Evolutionary conservation across 768 basidiomycete genomes (phyloP).

Genomic region (Calocera viscosa): DNA sequence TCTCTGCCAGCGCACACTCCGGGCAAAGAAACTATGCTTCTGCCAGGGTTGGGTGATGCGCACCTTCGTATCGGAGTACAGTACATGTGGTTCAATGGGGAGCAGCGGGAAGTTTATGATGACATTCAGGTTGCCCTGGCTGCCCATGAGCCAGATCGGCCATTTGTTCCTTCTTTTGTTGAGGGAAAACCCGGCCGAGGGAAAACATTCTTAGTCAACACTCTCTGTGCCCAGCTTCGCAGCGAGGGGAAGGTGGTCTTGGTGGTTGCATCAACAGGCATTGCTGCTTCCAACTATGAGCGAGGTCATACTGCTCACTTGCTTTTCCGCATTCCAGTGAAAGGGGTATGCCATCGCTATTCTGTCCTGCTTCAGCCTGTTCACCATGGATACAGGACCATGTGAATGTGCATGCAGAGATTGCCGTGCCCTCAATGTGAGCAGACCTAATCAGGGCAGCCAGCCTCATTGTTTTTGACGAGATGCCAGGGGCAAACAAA

Average conservation of each 20-base stretch:
- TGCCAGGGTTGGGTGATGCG: not conserved
- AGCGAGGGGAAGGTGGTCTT: slow-evolving; percentile 24
- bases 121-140: no score
- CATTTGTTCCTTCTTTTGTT: slow-evolving; percentile 23
- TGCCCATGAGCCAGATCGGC: no score
- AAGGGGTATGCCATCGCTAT: slow-evolving; percentile 27
- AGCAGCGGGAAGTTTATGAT: no score
- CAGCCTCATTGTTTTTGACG: slow-evolving; percentile 32
- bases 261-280: slow-evolving; percentile 31
- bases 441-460: slow-evolving; percentile 23
- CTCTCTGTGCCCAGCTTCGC: slow-evolving; percentile 27
- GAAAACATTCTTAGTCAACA: slow-evolving; percentile 31
- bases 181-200: slow-evolving; percentile 34
- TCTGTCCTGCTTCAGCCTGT: not conserved
- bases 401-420: slow-evolving; percentile 24
- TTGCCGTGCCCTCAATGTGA: slow-evolving; percentile 22
- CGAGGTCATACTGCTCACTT: slow-evolving; percentile 32
- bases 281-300: slow-evolving; percentile 32
- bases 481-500: slow-evolving; percentile 33
- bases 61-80: not conserved
- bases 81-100: no score
- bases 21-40: not conserved
- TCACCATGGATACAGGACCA: slow-evolving; percentile 18
- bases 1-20: not conserved
- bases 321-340: slow-evolving; percentile 28